Evolutionary conservation across 2,329 filamentous ascomycete species (phyloP).

Genomic region (Neofusicoccum umdonicola): DNA sequence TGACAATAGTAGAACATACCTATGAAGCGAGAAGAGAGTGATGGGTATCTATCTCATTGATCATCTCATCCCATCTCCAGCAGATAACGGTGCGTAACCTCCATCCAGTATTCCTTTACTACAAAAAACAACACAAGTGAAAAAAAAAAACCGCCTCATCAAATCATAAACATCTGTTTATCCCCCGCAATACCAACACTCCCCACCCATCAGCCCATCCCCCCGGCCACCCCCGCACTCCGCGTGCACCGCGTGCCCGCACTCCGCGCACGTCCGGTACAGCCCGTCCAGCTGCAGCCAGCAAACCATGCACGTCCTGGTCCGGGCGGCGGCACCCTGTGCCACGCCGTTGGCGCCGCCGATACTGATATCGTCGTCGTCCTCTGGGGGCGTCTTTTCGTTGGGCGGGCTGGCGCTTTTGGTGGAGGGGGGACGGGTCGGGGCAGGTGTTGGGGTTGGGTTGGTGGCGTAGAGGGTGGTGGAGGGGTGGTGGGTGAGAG

Average conservation of each 20-base stretch:
- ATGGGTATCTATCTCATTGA: too few relatives aligned
- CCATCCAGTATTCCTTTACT: too few relatives aligned
- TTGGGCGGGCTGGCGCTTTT: constrained; percentile 10
- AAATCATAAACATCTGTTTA: neutral
- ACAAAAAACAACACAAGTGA: too few relatives aligned
- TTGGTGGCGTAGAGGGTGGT: constrained; percentile 20
- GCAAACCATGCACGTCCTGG: constrained; percentile 35
- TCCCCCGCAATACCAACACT: constrained; percentile 29
- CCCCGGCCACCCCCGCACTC: constrained; percentile 32
- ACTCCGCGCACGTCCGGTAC: constrained; percentile 35
- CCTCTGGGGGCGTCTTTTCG: neutral
- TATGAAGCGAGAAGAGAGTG: too few relatives aligned
- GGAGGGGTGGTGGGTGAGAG: neutral
- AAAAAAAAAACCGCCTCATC: too few relatives aligned
- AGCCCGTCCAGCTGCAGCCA: constrained; percentile 37
- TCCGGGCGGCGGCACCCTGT: neutral
- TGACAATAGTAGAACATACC: too few relatives aligned
- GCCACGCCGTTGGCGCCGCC: neutral
- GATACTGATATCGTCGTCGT: neutral
- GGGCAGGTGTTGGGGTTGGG: neutral
- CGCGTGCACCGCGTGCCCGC: constrained; percentile 36
- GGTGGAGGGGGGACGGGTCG: neutral
- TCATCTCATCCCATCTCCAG: too few relatives aligned
- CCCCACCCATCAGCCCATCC: constrained; percentile 30
- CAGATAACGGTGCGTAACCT: too few relatives aligned